Percentiles rank a stretch among this genome's conserved stretches.
phyloP scores from a whole-genome alignment of 768 basidiomycete species.

The Xerocomellus chrysenteron region DNA sequence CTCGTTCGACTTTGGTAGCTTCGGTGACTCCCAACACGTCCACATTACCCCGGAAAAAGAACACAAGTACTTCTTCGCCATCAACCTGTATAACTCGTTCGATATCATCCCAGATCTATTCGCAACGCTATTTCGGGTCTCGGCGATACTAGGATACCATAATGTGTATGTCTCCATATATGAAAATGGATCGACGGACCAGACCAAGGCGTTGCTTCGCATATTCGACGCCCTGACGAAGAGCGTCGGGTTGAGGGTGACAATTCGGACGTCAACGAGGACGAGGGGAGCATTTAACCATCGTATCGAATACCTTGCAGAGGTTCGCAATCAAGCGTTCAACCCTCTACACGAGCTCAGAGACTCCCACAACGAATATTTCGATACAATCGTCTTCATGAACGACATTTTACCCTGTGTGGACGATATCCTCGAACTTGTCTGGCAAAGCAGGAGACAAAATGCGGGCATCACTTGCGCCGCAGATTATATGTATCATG shows the following conservation, averaged over 20 bases:
- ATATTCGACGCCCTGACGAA: constrained; percentile 93
- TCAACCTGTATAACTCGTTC: constrained; percentile 99
- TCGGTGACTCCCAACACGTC: constrained; percentile 42
- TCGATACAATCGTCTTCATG: constrained; percentile 98
- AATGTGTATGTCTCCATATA: constrained; percentile 99
- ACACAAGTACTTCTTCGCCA: constrained; percentile 99
- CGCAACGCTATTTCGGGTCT: constrained; percentile 91
- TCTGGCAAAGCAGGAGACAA: constrained; percentile 90
- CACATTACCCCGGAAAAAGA: constrained; percentile 46
- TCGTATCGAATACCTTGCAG: constrained; percentile 99
- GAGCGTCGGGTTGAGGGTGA: constrained; percentile 87
- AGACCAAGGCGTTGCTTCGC: constrained; percentile 93
- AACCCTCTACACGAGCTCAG: constrained; percentile 93
- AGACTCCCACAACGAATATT: constrained; percentile 89
- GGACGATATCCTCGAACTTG: constrained; percentile 96
- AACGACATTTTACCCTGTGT: constrained; percentile 98
- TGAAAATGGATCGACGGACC: constrained; percentile 98
- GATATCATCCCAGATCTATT: constrained; percentile 97
- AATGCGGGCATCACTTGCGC: constrained; percentile 99
- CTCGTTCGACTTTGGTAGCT: constrained; percentile 44
- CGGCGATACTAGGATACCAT: constrained; percentile 90
- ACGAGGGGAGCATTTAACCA: constrained; percentile 97
- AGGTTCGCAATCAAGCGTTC: constrained; percentile 98
- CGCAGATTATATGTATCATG: constrained; percentile 98
- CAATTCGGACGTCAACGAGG: constrained; percentile 89